Base-by-base conservation (phyloP, 2,329 filamentous ascomycete species). In the Cladosporium sp. region DNA sequence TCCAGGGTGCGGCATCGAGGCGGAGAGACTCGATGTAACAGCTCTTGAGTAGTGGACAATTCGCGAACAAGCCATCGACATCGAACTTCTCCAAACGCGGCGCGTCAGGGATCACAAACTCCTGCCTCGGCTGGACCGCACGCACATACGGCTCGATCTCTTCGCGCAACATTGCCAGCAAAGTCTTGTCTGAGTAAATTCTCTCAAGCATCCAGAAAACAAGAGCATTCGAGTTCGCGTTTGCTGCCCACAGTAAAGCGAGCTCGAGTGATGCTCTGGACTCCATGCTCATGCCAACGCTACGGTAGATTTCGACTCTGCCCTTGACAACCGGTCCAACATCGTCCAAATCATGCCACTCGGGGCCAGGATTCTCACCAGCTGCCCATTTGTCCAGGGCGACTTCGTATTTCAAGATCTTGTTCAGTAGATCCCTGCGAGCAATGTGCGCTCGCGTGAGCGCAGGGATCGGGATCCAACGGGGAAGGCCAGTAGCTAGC, bases 181-280 rank as follows among this genome's bases (percentile, higher is more conserved):
- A 53, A 2, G 49, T 53, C 9, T 53, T 53, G 51, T 67, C 64
- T 3, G 60, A 56, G 49, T 67, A 67, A 40, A 70, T 66, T 22
- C 62, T 61, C 33, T 62, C 59, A 18, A 68, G 49, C 53, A 71
- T 61, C 69, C 68, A 71, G 48, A 69, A 69, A 13, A 69, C 57
- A 7, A 80, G 62, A 3, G 71, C 69, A 43, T 74, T 74, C 4
- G 74, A 69, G 55, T 81, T 79, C 13, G 73, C 74, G 55, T 78
- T 75, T 59, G 77, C 66, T 8, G 76, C 76, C 78, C 78, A 82
- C 19, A 80, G 61, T 7, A 80, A 58, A n/a, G 69, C 69, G n/a
- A 76, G 58, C 49, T 79, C 74, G 9, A 57, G 43, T 1, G 67
- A 57, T 9, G 63, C 62, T 33, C 67, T 53, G n/a, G 62, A 62